Evolutionary conservation across 177 flowering plant species (phyloP).

Genomic region (Tripterygium wilfordii): DNA sequence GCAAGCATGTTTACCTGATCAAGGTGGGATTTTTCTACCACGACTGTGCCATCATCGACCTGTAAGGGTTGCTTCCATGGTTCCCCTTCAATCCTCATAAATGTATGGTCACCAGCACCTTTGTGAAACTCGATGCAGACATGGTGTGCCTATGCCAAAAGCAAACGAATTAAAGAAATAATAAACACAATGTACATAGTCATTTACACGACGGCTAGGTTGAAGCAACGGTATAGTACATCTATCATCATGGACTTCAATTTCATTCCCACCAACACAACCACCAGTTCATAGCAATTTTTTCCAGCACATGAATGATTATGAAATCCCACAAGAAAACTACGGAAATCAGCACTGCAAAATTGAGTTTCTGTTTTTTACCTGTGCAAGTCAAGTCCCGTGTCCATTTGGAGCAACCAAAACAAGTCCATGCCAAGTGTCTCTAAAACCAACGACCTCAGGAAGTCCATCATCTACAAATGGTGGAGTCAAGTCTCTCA

Average conservation of each 20-base stretch:
- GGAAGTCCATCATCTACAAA: constrained; percentile 88
- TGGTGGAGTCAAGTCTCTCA: constrained; percentile 86
- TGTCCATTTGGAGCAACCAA: constrained; percentile 89
- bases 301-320: too few relatives aligned
- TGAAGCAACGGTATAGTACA: too few relatives aligned
- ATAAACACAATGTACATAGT: too few relatives aligned
- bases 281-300: too few relatives aligned
- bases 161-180: too few relatives aligned
- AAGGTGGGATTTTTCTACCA: constrained; percentile 79
- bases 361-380: too few relatives aligned
- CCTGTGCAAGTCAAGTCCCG: constrained; percentile 99
- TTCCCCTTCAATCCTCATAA: constrained; percentile 96
- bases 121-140: constrained; percentile 87
- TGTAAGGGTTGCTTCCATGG: constrained; percentile 99
- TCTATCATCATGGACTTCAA: too few relatives aligned
- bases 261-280: too few relatives aligned
- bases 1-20: constrained; percentile 94
- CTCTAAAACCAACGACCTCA: constrained; percentile 89
- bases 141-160: constrained; percentile 79
- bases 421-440: constrained; percentile 98
- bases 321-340: too few relatives aligned
- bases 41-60: constrained; percentile 66
- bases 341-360: too few relatives aligned
- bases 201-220: too few relatives aligned
- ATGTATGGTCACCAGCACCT: constrained; percentile 72